These are phyloP conservation scores for Hippophae tibetana DNA, from an alignment of 306 rosid species.

Conservation along the genomic window DNA sequence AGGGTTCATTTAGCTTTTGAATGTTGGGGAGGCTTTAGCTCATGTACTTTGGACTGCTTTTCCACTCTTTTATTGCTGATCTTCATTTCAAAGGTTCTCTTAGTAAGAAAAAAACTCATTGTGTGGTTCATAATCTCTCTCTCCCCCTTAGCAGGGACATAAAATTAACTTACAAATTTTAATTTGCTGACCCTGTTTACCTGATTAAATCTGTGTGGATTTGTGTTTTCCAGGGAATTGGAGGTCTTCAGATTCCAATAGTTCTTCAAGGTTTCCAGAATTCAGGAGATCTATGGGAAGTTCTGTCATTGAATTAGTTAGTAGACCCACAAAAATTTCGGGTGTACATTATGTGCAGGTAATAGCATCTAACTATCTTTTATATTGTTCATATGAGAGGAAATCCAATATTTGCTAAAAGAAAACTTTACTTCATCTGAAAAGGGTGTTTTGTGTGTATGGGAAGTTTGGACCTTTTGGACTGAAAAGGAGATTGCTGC, in stretches of 20 bases:
- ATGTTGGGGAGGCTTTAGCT: no score
- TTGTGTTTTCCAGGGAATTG: slow-evolving; percentile 68
- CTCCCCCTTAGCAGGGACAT: no score
- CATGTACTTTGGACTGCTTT: no score
- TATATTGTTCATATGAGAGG: not conserved
- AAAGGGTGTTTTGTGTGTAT: not conserved
- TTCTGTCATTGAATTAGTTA: slow-evolving; percentile 80
- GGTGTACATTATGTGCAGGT: slow-evolving; percentile 99
- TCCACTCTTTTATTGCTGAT: no score
- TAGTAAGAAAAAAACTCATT: no score
- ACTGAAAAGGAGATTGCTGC: no score
- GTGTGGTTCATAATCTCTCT: no score
- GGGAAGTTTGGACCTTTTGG: not conserved
- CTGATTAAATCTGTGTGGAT: no score
- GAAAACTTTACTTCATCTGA: not conserved
- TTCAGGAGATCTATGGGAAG: slow-evolving; percentile 72
- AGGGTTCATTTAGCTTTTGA: no score
- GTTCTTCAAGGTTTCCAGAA: slow-evolving; percentile 73
- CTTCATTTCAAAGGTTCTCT: no score
- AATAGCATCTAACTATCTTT: slow-evolving; percentile 20
- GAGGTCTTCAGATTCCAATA: slow-evolving; percentile 69
- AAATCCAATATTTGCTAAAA: not conserved
- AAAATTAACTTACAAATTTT: no score
- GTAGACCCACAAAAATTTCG: slow-evolving; percentile 81
- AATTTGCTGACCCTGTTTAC: no score